Evolutionary conservation across 495 filamentous ascomycete genomes (phyloP).

Genomic region (Podospora conica): DNA sequence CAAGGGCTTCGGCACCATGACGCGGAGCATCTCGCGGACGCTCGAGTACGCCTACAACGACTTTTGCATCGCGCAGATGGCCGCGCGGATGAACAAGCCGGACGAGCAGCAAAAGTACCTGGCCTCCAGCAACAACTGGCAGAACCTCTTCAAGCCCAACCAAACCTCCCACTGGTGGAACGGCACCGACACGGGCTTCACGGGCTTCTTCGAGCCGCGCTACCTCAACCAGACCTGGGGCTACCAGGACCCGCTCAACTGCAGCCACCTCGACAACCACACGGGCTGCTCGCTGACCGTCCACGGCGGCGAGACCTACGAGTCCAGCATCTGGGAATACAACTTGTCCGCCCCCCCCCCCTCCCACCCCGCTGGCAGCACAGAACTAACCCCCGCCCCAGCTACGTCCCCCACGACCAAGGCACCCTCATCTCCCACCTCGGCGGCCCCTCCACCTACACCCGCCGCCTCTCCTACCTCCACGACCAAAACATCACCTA

Average conservation of each 20-base stretch:
- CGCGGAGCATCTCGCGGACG: constrained; percentile 63
- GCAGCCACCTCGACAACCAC: constrained; percentile 46
- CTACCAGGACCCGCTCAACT: constrained; percentile 63
- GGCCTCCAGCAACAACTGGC: constrained; percentile 58
- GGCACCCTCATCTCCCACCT: constrained; percentile 53
- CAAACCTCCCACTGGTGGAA: constrained; percentile 53
- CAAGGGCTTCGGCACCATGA: constrained; percentile 62
- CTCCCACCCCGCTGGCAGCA: too few relatives aligned
- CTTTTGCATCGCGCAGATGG: constrained; percentile 64
- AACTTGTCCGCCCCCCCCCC: constrained; percentile 45
- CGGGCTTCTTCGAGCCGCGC: constrained; percentile 63
- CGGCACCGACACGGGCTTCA: constrained; percentile 55
- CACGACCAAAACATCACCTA: constrained; percentile 61
- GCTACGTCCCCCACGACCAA: constrained; percentile 67
- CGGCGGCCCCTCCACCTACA: constrained; percentile 56
- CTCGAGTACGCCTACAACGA: constrained; percentile 77
- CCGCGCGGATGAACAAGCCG: constrained; percentile 45
- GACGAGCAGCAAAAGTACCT: constrained; percentile 57
- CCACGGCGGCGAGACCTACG: constrained; percentile 61
- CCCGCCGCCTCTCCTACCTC: constrained; percentile 56
- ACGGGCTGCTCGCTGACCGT: constrained; percentile 58
- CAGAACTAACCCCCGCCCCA: constrained; percentile 4
- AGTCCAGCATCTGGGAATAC: constrained; percentile 67
- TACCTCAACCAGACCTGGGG: constrained; percentile 62
- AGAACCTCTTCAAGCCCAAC: constrained; percentile 59